Evolutionary conservation across 2,329 filamentous ascomycete species (phyloP), one percentile per base, ranked within the genome.

Genomic region (Apiospora hydei): DNA sequence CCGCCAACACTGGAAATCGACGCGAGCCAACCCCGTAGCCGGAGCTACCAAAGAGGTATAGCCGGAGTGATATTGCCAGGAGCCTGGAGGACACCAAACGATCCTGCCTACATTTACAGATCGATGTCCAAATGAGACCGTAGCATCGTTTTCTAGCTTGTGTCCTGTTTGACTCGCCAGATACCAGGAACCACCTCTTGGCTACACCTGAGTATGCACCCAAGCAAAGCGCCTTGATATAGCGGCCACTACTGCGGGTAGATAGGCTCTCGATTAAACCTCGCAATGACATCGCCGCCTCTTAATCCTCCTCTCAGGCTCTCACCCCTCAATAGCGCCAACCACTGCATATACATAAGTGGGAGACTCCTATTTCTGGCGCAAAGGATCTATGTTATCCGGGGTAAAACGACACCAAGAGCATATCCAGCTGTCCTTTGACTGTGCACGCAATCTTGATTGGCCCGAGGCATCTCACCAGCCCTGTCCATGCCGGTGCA

Each of bases 111-210:
- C 41, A 64, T 41, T 64, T n/a, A 41, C 30, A 41, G 57, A 64
- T 64, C 34, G 34, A 64, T 41, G 57, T 64, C 30, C 34, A 64
- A 41, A 64, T 64, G 30, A 30, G 34, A 64, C 57, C 21, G 57
- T 64, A 64, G 30, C 57, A 64, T 64, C 57, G 41, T 3, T 41
- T 64, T 64, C 57, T 41, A 11, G 41, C 34, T n/a, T 41, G 4
- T 38, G 57, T 41, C 57, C 18, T 64, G 57, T n/a, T 64, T 64
- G 57, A 64, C 57, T 64, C 34, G 57, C 57, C 57, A 64, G 41
- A 41, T 64, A 64, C 57, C 57, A 64, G 57, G 34, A 41, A 64
- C 57, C 57, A 41, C 5, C 30, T 41, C 57, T 64, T 41, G 34
- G 57, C 34, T 13, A 64, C 8, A 41, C 34, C 8, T n/a, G 57